Evolutionary conservation across 1,284 basidiomycete species (phyloP).

Genomic region (Boletus sp.): DNA sequence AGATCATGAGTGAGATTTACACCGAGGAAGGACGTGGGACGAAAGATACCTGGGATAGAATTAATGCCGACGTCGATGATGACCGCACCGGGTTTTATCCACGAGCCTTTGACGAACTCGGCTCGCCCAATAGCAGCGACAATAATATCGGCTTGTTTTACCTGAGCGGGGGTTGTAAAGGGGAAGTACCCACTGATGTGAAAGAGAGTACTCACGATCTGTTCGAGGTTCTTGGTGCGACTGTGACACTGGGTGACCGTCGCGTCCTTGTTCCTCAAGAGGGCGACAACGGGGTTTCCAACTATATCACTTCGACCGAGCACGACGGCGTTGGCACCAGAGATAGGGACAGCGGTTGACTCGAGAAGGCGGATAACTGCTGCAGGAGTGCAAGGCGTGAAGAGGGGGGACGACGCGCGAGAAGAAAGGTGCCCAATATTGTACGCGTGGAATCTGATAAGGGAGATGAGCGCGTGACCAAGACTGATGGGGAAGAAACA

Average conservation of each 20-base stretch:
- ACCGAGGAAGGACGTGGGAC: background rate
- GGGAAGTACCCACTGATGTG: slow-evolving; percentile 8
- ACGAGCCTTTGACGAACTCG: slow-evolving; percentile 88
- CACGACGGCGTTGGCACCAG: slow-evolving; percentile 85
- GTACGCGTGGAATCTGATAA: slow-evolving; percentile 89
- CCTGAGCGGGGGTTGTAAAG: slow-evolving; percentile 39
- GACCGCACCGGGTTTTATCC: slow-evolving; percentile 93
- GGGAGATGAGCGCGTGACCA: slow-evolving; percentile 6
- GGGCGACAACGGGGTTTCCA: slow-evolving; percentile 90
- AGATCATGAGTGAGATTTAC: background rate
- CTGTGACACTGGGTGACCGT: slow-evolving; percentile 99
- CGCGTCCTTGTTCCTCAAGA: slow-evolving; percentile 89
- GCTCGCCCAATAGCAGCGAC: slow-evolving; percentile 94
- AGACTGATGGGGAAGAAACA: slow-evolving; percentile 24
- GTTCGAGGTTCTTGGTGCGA: slow-evolving; percentile 77
- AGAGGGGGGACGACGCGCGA: slow-evolving; percentile 87
- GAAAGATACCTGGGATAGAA: slow-evolving; percentile 76
- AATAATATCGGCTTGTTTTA: slow-evolving; percentile 88
- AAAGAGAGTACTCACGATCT: slow-evolving; percentile 56
- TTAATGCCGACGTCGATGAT: slow-evolving; percentile 99
- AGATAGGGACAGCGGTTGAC: slow-evolving; percentile 72
- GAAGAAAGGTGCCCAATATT: slow-evolving; percentile 97
- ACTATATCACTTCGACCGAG: slow-evolving; percentile 98
- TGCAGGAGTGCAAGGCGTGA: slow-evolving; percentile 94
- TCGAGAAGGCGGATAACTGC: slow-evolving; percentile 92